phyloP scores from a whole-genome alignment of 2,329 filamentous ascomycete genomes.

The Lecanoromycetidae sp. region DNA sequence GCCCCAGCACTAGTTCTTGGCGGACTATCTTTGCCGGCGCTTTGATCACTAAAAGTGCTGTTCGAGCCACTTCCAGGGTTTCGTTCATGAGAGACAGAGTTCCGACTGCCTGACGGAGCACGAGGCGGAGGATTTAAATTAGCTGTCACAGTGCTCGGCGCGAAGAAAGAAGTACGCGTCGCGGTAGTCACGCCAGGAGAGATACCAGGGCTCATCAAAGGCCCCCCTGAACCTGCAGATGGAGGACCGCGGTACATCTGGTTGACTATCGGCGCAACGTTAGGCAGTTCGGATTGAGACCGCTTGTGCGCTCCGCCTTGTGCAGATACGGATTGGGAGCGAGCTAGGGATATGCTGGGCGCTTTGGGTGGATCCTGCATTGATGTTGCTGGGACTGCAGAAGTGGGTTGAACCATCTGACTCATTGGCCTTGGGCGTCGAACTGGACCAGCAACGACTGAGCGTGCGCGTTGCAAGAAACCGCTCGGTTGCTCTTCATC shows the following conservation, averaged over 20 bases:
- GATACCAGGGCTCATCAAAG: conserved; percentile 37
- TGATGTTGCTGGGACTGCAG: conserved; percentile 18
- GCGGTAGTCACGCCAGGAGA: conserved; percentile 43
- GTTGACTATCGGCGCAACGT: conserved; percentile 59
- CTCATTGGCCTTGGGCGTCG: conserved; percentile 36
- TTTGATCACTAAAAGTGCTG: conserved; percentile 38
- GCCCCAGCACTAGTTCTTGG: conserved; percentile 48
- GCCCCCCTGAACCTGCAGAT: conserved; percentile 33
- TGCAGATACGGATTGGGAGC: conserved; percentile 31
- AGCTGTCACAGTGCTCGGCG: conserved; percentile 37
- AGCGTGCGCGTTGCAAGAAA: conserved; percentile 48
- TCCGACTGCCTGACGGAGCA: conserved; percentile 39
- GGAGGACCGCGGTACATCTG: conserved; percentile 73
- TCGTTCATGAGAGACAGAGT: conserved; percentile 29
- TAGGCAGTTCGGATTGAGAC: conserved; percentile 38
- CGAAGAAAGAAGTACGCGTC: conserved; percentile 49
- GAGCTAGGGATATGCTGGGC: conserved; percentile 36
- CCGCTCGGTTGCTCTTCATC: conserved; percentile 36
- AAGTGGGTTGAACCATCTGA: conserved; percentile 26
- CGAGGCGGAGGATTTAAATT: conserved; percentile 41
- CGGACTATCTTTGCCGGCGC: conserved; percentile 37
- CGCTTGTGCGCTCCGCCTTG: conserved; percentile 32
- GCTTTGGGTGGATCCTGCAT: conserved; percentile 37
- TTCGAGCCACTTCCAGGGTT: conserved; percentile 56
- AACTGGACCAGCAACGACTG: conserved; percentile 37